Evolutionary conservation across 495 filamentous ascomycete genomes (phyloP).

Genomic region (Sordaria brevicollis): DNA sequence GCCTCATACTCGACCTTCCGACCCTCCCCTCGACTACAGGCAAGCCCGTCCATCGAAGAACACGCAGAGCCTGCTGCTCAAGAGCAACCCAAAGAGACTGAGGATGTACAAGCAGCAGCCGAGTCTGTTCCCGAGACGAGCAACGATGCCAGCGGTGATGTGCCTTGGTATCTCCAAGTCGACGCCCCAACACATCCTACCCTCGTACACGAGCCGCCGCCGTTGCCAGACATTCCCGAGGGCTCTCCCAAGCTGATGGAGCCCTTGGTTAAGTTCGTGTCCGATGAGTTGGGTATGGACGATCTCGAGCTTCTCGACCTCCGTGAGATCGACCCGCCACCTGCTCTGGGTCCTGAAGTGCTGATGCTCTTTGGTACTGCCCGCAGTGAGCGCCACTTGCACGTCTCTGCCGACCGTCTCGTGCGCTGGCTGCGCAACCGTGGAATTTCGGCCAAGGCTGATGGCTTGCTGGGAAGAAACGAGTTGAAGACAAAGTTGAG

Average conservation of each 20-base stretch:
- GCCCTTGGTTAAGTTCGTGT: constrained; percentile 64
- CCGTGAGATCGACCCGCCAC: constrained; percentile 70
- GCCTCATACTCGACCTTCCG: constrained; percentile 16
- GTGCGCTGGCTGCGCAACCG: constrained; percentile 77
- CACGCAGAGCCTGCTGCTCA: background rate
- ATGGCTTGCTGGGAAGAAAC: constrained; percentile 80
- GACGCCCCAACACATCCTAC: constrained; percentile 41
- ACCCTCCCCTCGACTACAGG: constrained; percentile 3
- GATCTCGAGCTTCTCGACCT: constrained; percentile 69
- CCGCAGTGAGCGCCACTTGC: constrained; percentile 84
- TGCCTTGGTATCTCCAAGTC: constrained; percentile 84
- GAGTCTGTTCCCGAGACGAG: background rate
- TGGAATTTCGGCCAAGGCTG: constrained; percentile 63
- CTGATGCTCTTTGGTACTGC: constrained; percentile 93
- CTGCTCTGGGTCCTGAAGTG: constrained; percentile 75
- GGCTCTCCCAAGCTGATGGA: constrained; percentile 62
- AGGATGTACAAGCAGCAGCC: background rate
- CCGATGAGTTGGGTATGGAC: constrained; percentile 74
- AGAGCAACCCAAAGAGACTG: background rate
- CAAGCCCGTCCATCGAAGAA: constrained; percentile 14
- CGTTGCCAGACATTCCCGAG: constrained; percentile 66
- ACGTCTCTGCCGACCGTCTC: constrained; percentile 81
- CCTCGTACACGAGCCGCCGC: constrained; percentile 48
- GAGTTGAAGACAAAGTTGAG: constrained; percentile 82
- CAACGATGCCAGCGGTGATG: constrained; percentile 2